These are phyloP conservation scores for Pyropia haitanensis DNA, from an alignment of 23 red algal species.

Conservation along the genomic window DNA sequence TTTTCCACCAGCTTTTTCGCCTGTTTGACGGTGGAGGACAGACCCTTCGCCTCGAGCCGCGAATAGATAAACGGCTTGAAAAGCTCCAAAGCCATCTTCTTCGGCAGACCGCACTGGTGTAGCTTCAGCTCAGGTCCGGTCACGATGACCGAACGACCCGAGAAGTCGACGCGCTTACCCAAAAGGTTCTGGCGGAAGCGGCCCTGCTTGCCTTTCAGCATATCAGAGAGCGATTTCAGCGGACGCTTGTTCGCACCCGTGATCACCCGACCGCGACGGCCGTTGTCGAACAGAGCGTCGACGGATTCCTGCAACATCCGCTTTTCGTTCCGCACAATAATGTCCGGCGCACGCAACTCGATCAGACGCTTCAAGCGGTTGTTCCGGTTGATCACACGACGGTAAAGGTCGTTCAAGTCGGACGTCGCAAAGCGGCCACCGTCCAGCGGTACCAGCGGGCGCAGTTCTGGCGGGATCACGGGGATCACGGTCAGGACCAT, in stretches of 20 bases:
- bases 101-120: background rate
- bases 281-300: constrained; percentile 1
- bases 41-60: background rate
- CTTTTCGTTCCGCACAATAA: constrained; percentile 4
- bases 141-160: constrained; percentile 7
- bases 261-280: constrained; percentile 1
- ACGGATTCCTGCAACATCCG: constrained; percentile 1
- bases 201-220: constrained; percentile 4
- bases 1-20: background rate
- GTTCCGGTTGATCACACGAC: constrained; percentile 3
- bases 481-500: background rate
- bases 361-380: constrained; percentile 1
- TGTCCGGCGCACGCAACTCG: background rate
- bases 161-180: constrained; percentile 5
- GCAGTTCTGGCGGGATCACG: background rate
- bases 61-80: background rate
- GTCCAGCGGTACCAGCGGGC: constrained; percentile 3
- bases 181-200: constrained; percentile 5
- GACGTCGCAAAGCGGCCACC: constrained; percentile 3
- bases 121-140: background rate
- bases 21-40: background rate
- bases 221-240: too few species aligned
- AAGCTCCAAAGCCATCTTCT: background rate
- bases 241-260: background rate
- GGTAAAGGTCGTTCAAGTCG: constrained; percentile 5